Evolutionary conservation across 352 stramenopile species (phyloP).

Genomic region (Plasmopara halstedii): DNA sequence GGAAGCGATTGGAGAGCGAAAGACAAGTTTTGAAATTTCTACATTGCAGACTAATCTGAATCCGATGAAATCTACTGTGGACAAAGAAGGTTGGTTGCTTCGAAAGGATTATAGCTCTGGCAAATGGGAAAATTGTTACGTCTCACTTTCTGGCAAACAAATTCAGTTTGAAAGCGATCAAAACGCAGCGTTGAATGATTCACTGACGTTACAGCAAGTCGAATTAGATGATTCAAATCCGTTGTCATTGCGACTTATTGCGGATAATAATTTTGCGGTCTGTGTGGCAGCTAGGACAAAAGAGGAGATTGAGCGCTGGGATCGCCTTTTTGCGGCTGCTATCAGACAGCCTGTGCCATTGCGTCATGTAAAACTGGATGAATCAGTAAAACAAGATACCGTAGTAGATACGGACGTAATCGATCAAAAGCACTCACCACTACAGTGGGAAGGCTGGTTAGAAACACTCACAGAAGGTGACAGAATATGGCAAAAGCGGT

Average conservation of each 20-base stretch:
- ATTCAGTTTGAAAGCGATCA: conserved; percentile 46
- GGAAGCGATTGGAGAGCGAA: conserved; percentile 27
- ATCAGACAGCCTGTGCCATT: conserved; percentile 13
- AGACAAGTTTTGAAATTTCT: conserved; percentile 15
- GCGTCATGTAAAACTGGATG: conserved; percentile 4
- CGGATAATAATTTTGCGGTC: conserved; percentile 4
- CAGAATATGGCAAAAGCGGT: conserved; percentile 51
- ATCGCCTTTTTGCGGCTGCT: conserved; percentile 15
- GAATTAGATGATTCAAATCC: conserved; percentile 17
- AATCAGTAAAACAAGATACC: conserved; percentile 6
- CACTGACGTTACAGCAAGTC: conserved; percentile 21
- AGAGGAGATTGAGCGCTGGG: conserved; percentile 25
- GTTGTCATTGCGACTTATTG: conserved; percentile 10
- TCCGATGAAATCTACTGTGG: background rate
- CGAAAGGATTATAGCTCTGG: conserved; percentile 15
- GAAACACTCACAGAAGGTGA: conserved; percentile 40
- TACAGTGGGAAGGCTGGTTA: conserved; percentile 50
- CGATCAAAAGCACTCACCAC: conserved; percentile 12
- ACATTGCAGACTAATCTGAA: background rate
- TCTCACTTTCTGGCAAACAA: conserved; percentile 35
- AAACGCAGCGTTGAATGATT: conserved; percentile 18
- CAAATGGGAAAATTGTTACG: conserved; percentile 54
- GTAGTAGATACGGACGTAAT: conserved; percentile 13
- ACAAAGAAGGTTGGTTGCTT: conserved; percentile 43
- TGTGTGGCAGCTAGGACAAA: conserved; percentile 22